Conservation (phyloP, 441 rosid genomes). For the Aleurites moluccanus region DNA sequence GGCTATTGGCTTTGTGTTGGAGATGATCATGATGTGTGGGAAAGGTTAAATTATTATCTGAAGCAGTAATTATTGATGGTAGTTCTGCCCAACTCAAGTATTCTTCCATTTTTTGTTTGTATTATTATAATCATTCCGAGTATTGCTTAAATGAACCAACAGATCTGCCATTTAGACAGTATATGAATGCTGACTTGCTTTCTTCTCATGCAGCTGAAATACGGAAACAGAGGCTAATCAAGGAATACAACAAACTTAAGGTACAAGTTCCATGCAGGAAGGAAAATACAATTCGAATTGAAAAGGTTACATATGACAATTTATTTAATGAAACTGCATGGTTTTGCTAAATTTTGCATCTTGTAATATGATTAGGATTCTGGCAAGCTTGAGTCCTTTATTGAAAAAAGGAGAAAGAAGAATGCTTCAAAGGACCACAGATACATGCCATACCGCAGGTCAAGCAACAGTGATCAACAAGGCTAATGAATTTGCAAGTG, state of each 20-base stretch:
- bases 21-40: neutral
- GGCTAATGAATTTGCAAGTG: slow-evolving; percentile 25
- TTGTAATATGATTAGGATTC: slow-evolving; percentile 23
- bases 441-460: slow-evolving; percentile 59
- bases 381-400: slow-evolving; percentile 18
- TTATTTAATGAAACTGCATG: neutral
- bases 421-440: slow-evolving; percentile 1
- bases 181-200: slow-evolving; percentile 23
- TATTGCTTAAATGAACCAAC: neutral
- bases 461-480: slow-evolving; percentile 31
- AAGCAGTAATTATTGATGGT: neutral
- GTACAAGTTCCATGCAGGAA: slow-evolving; percentile 26
- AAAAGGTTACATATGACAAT: neutral
- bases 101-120: neutral
- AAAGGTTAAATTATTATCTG: neutral
- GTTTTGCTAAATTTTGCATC: slow-evolving; percentile 10
- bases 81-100: neutral
- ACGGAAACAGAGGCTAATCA: slow-evolving; percentile 61
- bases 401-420: slow-evolving; percentile 66
- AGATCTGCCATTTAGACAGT: neutral
- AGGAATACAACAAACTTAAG: slow-evolving; percentile 80
- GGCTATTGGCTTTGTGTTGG: neutral
- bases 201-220: slow-evolving; percentile 67
- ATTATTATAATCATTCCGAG: neutral
- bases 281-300: neutral